phyloP scores from a whole-genome alignment of 805 yeast genomes.

The Saccharomycopsis sp. region DNA sequence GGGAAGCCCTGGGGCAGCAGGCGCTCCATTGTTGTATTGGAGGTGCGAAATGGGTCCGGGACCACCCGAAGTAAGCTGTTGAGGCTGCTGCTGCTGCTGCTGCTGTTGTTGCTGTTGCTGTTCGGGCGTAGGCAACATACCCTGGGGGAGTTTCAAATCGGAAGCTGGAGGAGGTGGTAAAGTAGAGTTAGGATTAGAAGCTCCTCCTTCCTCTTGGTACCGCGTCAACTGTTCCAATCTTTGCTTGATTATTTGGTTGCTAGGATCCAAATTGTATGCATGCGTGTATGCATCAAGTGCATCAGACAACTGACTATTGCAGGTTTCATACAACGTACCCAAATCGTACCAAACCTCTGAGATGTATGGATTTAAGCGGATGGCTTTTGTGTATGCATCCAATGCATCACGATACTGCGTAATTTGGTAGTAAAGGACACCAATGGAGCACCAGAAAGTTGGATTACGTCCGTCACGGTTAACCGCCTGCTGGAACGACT shows the following conservation, averaged over 20 bases:
- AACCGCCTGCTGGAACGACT: conserved; percentile 97
- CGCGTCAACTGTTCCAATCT: conserved; percentile 79
- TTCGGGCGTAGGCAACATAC: conserved; percentile 46
- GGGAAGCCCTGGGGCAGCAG: background rate
- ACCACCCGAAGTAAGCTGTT: conserved; percentile 1
- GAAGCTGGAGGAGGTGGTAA: conserved; percentile 67
- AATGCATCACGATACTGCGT: conserved; percentile 94
- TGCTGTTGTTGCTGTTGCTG: conserved; percentile 15
- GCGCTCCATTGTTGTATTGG: background rate
- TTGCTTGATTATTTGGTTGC: conserved; percentile 88
- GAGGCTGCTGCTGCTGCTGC: conserved; percentile 12
- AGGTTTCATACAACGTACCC: conserved; percentile 94
- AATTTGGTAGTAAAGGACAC: conserved; percentile 93
- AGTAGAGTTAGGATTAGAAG: conserved; percentile 40
- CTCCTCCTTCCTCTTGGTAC: conserved; percentile 63
- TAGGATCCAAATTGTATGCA: conserved; percentile 93
- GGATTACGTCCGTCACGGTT: conserved; percentile 95
- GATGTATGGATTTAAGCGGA: conserved; percentile 89
- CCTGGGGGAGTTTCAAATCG: conserved; percentile 57
- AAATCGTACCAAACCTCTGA: conserved; percentile 98
- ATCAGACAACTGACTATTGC: conserved; percentile 91
- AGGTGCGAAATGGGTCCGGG: background rate
- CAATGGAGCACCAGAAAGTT: conserved; percentile 95
- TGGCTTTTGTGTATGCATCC: conserved; percentile 96
- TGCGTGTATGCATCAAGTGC: conserved; percentile 96